Conservation (phyloP, 306 rosid genomes). For the Abrus pulchellus region DNA sequence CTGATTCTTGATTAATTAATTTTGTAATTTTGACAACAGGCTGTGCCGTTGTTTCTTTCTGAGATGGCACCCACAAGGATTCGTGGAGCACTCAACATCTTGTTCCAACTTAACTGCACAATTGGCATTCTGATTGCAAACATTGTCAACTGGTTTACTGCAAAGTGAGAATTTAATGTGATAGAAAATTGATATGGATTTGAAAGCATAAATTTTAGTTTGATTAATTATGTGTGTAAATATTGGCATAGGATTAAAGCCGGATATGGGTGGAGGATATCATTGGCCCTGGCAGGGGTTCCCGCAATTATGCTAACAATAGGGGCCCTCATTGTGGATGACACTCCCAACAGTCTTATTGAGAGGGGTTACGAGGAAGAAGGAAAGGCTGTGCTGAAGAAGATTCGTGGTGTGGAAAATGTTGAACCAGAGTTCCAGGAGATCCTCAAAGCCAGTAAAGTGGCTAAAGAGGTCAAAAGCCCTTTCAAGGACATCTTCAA, state of each 20-base stretch:
- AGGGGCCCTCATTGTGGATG: conserved; percentile 58
- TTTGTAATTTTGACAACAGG: conserved; percentile 34
- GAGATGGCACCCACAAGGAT: conserved; percentile 80
- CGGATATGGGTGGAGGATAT: conserved; percentile 82
- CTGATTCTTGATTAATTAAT: background rate
- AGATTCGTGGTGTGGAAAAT: conserved; percentile 64
- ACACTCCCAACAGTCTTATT: conserved; percentile 68
- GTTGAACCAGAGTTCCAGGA: conserved; percentile 65
- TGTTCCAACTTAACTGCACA: conserved; percentile 73
- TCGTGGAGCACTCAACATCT: conserved; percentile 74
- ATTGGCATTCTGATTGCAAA: conserved; percentile 74
- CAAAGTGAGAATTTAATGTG: conserved; percentile 50
- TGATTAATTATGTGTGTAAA: background rate
- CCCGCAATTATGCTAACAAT: conserved; percentile 58
- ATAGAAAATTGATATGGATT: background rate
- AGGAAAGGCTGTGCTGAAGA: conserved; percentile 62
- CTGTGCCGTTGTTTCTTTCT: conserved; percentile 73
- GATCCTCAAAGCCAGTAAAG: conserved; percentile 58
- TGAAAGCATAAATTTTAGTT: background rate
- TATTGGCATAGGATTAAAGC: conserved; percentile 48
- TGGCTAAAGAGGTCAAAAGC: conserved; percentile 55
- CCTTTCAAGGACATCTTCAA: conserved; percentile 54
- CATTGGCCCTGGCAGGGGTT: conserved; percentile 61
- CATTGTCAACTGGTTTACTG: conserved; percentile 60
- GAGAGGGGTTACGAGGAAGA: conserved; percentile 60